These are phyloP conservation scores for Glycine tomentella DNA, from an alignment of 306 rosid genomes.

Conservation along the genomic window DNA sequence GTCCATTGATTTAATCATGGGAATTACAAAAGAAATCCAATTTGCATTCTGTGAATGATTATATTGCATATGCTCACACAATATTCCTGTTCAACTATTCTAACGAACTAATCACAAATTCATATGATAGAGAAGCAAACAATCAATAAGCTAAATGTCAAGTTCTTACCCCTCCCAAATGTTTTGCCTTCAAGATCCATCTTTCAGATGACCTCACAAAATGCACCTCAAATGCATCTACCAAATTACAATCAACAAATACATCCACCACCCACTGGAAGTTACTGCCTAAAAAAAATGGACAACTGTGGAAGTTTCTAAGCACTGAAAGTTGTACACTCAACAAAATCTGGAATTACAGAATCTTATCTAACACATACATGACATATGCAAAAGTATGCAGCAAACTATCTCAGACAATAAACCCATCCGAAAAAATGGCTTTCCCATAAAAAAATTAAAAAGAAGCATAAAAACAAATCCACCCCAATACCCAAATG, in stretches of 20 bases:
- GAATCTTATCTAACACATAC: conserved; percentile 18
- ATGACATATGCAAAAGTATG: not conserved
- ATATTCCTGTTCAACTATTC: conserved; percentile 2
- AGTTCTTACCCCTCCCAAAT: conserved; percentile 48
- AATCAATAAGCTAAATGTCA: conserved; percentile 9
- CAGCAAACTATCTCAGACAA: conserved; percentile 20
- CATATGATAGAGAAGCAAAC: not conserved
- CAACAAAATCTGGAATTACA: conserved; percentile 6
- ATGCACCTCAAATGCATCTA: conserved; percentile 30
- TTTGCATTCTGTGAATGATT: conserved; percentile 22
- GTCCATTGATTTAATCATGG: not conserved
- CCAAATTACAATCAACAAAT: conserved; percentile 19
- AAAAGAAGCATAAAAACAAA: not conserved
- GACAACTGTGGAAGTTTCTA: conserved; percentile 29
- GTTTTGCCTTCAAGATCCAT: conserved; percentile 46
- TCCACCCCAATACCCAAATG: not conserved
- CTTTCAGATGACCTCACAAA: conserved; percentile 32
- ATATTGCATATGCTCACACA: conserved; percentile 14
- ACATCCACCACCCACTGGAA: no score
- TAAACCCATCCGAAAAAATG: conserved; percentile 3
- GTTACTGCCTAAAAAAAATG: conserved; percentile 27
- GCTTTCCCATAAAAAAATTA: not conserved
- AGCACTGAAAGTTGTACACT: conserved; percentile 19
- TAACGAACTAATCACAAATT: conserved; percentile 21
- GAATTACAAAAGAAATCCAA: not conserved